phyloP scores from a whole-genome alignment of 208 protist species.

The Trypanosoma caninum region DNA sequence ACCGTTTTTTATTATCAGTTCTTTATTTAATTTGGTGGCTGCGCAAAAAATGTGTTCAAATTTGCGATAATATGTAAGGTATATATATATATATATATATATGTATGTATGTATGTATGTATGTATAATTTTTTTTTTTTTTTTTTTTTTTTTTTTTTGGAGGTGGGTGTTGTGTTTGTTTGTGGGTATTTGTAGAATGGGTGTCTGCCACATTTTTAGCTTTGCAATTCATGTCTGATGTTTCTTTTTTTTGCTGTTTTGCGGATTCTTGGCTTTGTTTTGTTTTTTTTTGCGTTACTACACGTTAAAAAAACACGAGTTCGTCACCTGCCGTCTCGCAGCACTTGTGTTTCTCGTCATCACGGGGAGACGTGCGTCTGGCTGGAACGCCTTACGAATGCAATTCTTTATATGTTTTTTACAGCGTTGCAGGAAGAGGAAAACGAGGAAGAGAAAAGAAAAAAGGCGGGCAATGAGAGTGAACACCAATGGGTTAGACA shows the following conservation, averaged over 20 bases:
- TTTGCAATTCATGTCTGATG: conserved; percentile 1
- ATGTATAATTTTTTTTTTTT: background rate
- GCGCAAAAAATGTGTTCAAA: too few species aligned
- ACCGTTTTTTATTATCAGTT: too few species aligned
- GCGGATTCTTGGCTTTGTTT: conserved; percentile 30
- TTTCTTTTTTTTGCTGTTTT: conserved; percentile 18
- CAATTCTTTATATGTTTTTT: conserved; percentile 55
- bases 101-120: background rate
- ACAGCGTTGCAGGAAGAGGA: conserved; percentile 21
- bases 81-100: conserved; percentile 14
- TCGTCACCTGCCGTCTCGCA: conserved; percentile 63
- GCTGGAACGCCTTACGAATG: conserved; percentile 66
- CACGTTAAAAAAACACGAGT: conserved; percentile 61
- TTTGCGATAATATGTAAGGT: too few species aligned
- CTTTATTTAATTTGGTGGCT: too few species aligned
- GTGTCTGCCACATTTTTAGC: conserved; percentile 28
- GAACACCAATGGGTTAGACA: conserved; percentile 1
- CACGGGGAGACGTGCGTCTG: conserved; percentile 70
- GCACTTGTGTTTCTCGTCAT: conserved; percentile 74
- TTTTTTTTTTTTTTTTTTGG: background rate
- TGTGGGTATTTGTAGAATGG: background rate
- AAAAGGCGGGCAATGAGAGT: background rate
- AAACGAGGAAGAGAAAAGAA: conserved; percentile 13
- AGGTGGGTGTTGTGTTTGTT: background rate
- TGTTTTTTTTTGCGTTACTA: conserved; percentile 36